Evolutionary conservation across 495 filamentous ascomycete species (phyloP).

Genomic region (Lophiotrema nucula): DNA sequence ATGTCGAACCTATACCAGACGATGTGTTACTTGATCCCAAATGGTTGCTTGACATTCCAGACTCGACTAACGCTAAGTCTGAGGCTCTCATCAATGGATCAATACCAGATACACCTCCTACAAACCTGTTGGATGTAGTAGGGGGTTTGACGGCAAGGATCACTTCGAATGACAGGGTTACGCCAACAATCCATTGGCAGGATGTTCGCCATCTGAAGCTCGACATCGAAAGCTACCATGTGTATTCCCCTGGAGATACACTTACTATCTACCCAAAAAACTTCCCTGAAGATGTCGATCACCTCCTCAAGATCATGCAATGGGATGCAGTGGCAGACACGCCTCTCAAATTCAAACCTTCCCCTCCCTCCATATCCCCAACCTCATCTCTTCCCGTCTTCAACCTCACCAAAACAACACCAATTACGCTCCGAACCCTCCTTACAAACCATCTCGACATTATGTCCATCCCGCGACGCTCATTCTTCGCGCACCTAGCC

Average conservation of each 20-base stretch:
- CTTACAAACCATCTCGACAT: constrained; percentile 82
- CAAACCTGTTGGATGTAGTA: constrained; percentile 56
- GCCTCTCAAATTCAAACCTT: constrained; percentile 52
- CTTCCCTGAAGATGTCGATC: constrained; percentile 70
- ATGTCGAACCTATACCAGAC: constrained; percentile 67
- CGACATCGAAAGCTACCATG: constrained; percentile 45
- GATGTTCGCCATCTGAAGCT: constrained; percentile 81
- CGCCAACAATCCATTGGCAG: constrained; percentile 79
- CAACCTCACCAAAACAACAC: constrained; percentile 1
- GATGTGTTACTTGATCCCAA: constrained; percentile 76
- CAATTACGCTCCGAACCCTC: constrained; percentile 69
- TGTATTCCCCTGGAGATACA: constrained; percentile 69
- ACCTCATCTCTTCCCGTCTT: constrained; percentile 47
- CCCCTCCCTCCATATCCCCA: constrained; percentile 24
- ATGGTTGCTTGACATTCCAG: constrained; percentile 60
- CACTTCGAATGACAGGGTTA: constrained; percentile 66
- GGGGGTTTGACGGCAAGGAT: constrained; percentile 48
- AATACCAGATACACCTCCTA: constrained; percentile 39
- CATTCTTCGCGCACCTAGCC: constrained; percentile 74
- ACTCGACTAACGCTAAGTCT: neutral
- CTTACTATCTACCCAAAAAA: constrained; percentile 85
- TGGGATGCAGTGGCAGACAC: constrained; percentile 72
- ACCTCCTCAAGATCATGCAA: constrained; percentile 69
- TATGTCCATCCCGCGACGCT: constrained; percentile 80
- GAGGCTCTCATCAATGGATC: neutral